Base-by-base conservation (phyloP, 2,329 filamentous ascomycete species). In the Blastomyces gilchristii region DNA sequence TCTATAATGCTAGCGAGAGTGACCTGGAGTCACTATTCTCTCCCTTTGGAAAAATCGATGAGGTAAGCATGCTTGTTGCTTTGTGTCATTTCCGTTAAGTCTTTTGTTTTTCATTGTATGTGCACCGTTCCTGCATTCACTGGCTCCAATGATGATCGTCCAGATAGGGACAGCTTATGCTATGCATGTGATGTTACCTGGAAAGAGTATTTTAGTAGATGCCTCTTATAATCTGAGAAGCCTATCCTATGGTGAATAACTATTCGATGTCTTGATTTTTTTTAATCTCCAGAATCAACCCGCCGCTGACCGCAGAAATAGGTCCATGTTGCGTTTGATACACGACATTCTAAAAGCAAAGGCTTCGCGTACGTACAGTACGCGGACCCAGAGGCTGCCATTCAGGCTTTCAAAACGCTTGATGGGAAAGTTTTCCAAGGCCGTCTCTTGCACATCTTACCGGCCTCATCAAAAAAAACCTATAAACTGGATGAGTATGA, bases 101-200 rank as follows among this genome's bases (percentile, higher is more conserved):
- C 9, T 9, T 12, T 39, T 49, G 58, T 58, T 34, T 54, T 58
- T 11, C 62, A 49, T 45, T 18, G 37, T 57, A 54, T n/a, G 22
- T 52, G 53, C 34, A 52, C 45, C 63, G 63, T 69, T 69, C 65
- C 70, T 68, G 65, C 53, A 60, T 16, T 12, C 41, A 62, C 61
- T 63, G 41, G 31, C 47, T 49, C 52, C 50, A 77, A 84, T 93
- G 94, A 97, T 97, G 93, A 97, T 90, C 80, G 85, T 85, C 89
- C 89, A 86, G 94, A 97, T 97, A 97, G 94, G 94, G 94, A 97
- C 94, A 97, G 86, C 93, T 91, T 89, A 97, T 93, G 89, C 89
- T 82, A 77, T 79, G 90, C 89, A 91, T 82, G 81, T 97, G 92
- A 95, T 92, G 89, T 85, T 82, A 91, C 77, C 80, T 85, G 87